Base-by-base conservation (phyloP, 257 asterid species). In the Gardenia jasminoides region DNA sequence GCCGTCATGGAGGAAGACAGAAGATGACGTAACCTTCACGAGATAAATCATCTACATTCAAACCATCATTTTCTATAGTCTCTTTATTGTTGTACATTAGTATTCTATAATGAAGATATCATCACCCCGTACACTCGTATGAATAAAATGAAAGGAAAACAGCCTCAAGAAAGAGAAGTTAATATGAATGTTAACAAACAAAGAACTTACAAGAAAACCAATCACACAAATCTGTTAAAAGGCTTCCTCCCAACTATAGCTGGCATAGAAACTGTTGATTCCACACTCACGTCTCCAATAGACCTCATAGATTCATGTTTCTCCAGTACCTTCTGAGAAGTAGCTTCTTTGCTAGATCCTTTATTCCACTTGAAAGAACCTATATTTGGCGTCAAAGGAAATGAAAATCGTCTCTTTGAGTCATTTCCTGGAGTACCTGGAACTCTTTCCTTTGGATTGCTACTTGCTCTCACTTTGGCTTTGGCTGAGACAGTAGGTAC, bases 151-250 rank as follows among this genome's bases (percentile, higher is more conserved):
- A 62, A 61, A 39, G 24, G 74, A 54, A 80, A 83, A 74, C 74
- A 79, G 31, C 81, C 83, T 84, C 81, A 75, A 9, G 46, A 58
- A 52, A 48, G 77, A 77, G 48, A 73, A 75, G 78, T 80, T 72
- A 82, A 76, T 52, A 85, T 76, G 80, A 78, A 82, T 62, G 74
- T 33, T 76, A 78, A 80, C 85, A 83, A 54, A 69, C 86, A 81
- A 7, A 43, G 65, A 48, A 52, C 76, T n/a, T 33, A 79, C 65
- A 73, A 74, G 56, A 65, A 74, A 76, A n/a, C 74, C 68, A 83
- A 85, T 93, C 97, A 93, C 93, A 89, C 98, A 86, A 92, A 93
- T 91, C 98, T 89, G 89, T 93, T 93, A 82, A 93, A 93, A 0
- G 97, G 97, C 86, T 84, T 93, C 82, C 94, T 93, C 82, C 92